phyloP scores from a whole-genome alignment of 2,329 filamentous ascomycete species.

The Xylariomycetidae sp. region DNA sequence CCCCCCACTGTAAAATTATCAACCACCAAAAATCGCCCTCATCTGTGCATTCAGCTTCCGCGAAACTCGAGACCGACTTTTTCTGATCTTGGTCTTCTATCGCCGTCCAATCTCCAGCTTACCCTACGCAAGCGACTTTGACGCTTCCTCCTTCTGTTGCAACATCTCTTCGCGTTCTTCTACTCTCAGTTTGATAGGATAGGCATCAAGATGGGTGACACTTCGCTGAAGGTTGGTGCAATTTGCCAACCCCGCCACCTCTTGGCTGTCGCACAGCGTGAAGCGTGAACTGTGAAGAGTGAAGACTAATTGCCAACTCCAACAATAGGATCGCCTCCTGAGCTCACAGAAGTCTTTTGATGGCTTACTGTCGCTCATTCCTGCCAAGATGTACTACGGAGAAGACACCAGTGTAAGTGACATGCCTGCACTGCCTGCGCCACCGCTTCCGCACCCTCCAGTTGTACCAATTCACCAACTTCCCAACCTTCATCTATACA shows the following conservation, averaged over 20 bases:
- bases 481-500: neutral
- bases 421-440: conserved; percentile 5
- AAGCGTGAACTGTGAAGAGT: conserved; percentile 7
- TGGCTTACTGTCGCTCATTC: conserved; percentile 80
- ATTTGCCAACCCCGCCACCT: conserved; percentile 11
- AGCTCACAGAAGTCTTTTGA: conserved; percentile 72
- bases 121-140: no score
- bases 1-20: conserved; percentile 18
- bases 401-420: conserved; percentile 79
- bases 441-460: conserved; percentile 3
- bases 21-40: conserved; percentile 15
- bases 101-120: neutral
- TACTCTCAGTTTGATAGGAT: no score
- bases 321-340: conserved; percentile 49
- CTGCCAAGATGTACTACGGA: conserved; percentile 86
- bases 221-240: conserved; percentile 42
- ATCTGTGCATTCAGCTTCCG: no score
- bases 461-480: no score
- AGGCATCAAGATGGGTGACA: conserved; percentile 38
- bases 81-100: neutral
- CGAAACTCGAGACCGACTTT: neutral
- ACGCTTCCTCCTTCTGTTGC: no score
- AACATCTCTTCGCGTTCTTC: no score
- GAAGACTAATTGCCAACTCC: conserved; percentile 17
- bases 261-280: conserved; percentile 4